Conservation (phyloP, 257 asterid species). For the Plantago ovata region DNA sequence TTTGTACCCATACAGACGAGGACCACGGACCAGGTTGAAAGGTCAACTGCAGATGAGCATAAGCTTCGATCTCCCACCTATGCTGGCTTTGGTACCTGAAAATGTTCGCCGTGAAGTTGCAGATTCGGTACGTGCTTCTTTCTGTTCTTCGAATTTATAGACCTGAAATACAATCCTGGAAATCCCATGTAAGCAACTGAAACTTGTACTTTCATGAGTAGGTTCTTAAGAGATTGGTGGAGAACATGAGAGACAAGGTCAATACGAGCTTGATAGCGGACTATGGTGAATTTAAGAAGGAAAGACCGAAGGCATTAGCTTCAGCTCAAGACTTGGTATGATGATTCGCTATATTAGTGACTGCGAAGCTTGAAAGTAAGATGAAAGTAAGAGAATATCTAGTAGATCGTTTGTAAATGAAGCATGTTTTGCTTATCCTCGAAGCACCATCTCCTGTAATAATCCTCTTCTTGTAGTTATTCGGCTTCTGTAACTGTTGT, state of each 20-base stretch:
- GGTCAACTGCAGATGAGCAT: constrained; percentile 79
- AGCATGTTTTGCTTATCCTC: neutral
- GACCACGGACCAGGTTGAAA: constrained; percentile 57
- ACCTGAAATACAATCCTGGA: neutral
- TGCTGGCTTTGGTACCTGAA: constrained; percentile 77
- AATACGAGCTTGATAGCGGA: constrained; percentile 81
- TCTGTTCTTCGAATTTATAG: neutral
- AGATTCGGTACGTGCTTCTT: constrained; percentile 49
- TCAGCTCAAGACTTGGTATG: constrained; percentile 13
- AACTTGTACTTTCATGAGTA: constrained; percentile 17
- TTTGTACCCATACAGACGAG: constrained; percentile 70
- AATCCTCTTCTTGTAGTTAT: neutral
- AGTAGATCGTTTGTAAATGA: constrained; percentile 2
- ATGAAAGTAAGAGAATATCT: neutral
- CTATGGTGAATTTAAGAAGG: constrained; percentile 68
- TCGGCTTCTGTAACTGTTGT: neutral
- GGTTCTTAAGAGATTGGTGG: constrained; percentile 74
- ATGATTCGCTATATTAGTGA: neutral
- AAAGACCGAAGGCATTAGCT: constrained; percentile 45
- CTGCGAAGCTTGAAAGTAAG: neutral
- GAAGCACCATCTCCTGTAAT: neutral
- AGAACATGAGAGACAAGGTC: constrained; percentile 80
- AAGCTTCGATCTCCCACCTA: constrained; percentile 75
- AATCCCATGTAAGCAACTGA: neutral
- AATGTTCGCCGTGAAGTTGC: constrained; percentile 76